Evolutionary conservation across 2,329 filamentous ascomycete species (phyloP).

Genomic region (Fulvia fulva): DNA sequence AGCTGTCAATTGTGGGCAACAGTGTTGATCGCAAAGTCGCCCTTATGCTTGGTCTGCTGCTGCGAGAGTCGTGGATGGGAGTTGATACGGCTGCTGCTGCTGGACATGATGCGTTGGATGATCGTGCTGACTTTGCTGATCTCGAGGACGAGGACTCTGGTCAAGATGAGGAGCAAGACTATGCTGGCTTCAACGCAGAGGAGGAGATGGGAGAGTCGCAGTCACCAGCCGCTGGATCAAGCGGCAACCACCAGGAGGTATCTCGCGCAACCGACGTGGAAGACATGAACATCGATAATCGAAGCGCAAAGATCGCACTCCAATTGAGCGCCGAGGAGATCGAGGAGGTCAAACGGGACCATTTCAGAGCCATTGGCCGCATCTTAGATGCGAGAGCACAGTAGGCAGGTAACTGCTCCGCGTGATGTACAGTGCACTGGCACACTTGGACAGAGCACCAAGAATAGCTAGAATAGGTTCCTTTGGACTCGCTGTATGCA

Average conservation of each 20-base stretch:
- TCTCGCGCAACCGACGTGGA: neutral
- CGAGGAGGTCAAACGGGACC: neutral
- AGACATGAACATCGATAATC: conserved; percentile 14
- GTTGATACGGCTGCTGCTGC: neutral
- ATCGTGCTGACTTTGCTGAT: too few relatives aligned
- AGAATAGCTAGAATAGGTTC: too few relatives aligned
- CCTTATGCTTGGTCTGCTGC: conserved; percentile 59
- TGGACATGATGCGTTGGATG: neutral
- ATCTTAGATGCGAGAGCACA: neutral
- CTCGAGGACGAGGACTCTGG: neutral
- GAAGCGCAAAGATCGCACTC: conserved; percentile 18
- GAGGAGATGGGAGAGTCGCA: neutral
- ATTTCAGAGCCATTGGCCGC: conserved; percentile 4
- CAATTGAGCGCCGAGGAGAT: conserved; percentile 12
- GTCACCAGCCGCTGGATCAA: neutral
- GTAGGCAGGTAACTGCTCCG: too few relatives aligned
- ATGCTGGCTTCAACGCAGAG: neutral
- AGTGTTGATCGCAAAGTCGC: conserved; percentile 68
- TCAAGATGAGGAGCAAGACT: neutral
- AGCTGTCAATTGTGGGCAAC: conserved; percentile 70
- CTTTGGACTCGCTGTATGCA: too few relatives aligned
- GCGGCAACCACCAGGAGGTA: neutral
- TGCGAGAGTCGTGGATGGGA: conserved; percentile 55
- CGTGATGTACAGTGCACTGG: neutral
- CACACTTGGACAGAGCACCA: too few relatives aligned